These are phyloP conservation scores for Cystobasidium pallidum DNA, from an alignment of 1,284 basidiomycete genomes.

Conservation along the genomic window DNA sequence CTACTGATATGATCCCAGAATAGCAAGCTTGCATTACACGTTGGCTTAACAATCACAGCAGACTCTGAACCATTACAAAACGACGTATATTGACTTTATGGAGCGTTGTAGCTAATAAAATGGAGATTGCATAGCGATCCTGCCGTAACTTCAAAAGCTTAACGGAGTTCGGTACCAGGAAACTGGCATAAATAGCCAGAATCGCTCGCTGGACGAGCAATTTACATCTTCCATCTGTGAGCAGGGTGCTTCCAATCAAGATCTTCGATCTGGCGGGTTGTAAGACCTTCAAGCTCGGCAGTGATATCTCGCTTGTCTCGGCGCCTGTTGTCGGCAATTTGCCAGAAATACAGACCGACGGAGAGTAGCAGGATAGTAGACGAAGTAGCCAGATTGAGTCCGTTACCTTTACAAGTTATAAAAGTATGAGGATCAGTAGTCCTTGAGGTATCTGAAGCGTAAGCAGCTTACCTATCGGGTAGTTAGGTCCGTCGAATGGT, in stretches of 20 bases:
- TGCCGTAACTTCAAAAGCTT: too few relatives aligned
- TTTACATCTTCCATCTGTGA: slow-evolving; percentile 34
- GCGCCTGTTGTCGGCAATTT: slow-evolving; percentile 46
- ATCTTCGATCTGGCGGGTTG: slow-evolving; percentile 21
- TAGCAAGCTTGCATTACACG: too few relatives aligned
- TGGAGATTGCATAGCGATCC: neutral
- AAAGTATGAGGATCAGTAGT: neutral
- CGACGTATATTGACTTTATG: too few relatives aligned
- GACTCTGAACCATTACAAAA: too few relatives aligned
- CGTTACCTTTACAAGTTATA: slow-evolving; percentile 42
- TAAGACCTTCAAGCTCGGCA: slow-evolving; percentile 27
- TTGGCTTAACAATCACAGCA: too few relatives aligned
- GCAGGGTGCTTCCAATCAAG: slow-evolving; percentile 42
- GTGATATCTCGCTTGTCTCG: slow-evolving; percentile 24
- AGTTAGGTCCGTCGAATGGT: slow-evolving; percentile 24
- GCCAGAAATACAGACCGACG: slow-evolving; percentile 41
- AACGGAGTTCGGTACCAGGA: too few relatives aligned
- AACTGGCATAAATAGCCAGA: too few relatives aligned
- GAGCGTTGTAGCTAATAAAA: neutral
- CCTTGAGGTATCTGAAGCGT: neutral
- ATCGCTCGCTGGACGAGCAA: too few relatives aligned
- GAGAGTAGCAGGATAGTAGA: slow-evolving; percentile 46
- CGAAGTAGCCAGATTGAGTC: slow-evolving; percentile 46
- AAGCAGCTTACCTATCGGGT: slow-evolving; percentile 41
- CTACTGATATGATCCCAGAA: too few relatives aligned